Base-by-base conservation (phyloP, 805 yeast genomes). In the Grigorovia yakushimaensis region DNA sequence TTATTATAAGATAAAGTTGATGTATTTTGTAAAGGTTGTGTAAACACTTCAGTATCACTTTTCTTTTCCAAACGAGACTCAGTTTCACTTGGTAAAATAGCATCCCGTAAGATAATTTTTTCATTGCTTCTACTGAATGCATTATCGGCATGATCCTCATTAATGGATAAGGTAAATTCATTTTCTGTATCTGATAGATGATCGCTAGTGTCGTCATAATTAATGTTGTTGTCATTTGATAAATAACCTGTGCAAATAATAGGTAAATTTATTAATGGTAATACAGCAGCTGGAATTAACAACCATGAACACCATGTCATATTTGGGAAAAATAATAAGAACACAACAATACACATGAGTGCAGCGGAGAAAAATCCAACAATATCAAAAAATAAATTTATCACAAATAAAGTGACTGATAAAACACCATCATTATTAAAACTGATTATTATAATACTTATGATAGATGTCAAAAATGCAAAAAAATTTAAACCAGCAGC, bases 251-350 rank as follows among this genome's bases (percentile, higher is more conserved):
- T 52, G 44, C 76, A 70, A 27, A 76, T 66, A 39, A 78, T 61
- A 5, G 84, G 76, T 2, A 81, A 50, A 1, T 79, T 64, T 2
- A 79, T 46, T 49, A 84, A 65, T 47, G 73, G 72, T 46, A 80
- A 64, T 0, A 72, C 82, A 11, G 85, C 82, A 4, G 86, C 74
- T 1, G 83, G 88, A 24, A 84, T 73, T 56, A 82, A 69, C 33
- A 81, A 60, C 89, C 91, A 84, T 8, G 81, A 72, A n/a, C 80
- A 72, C 89, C 89, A 84, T 6, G 72, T 65, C 17, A 82, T 71
- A 51, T 80, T 69, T 8, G 93, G 93, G 54, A 71, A 74, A 60
- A 81, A 84, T 15, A 78, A 66, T 44, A 85, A 56, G 37, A 83
- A 71, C 0, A 70, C 68, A 24, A 80, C 73, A 10, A 84, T 64